Base-by-base conservation (phyloP, 108 stramenopile species). In the Cyclotella atomus region DNA sequence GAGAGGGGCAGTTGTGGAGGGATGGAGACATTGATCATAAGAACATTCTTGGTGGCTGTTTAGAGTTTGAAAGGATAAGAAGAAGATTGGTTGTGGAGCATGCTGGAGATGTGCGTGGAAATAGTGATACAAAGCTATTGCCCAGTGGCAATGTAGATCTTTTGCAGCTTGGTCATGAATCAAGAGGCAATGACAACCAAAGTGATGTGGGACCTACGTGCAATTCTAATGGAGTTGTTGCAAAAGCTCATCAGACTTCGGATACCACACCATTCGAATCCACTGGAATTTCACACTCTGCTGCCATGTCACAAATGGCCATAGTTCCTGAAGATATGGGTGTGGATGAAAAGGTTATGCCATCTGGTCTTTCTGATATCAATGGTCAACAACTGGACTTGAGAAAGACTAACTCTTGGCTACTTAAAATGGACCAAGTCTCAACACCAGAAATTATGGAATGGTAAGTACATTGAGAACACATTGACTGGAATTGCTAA, bases 371-470 rank as follows among this genome's bases (percentile, higher is more conserved):
- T 12, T 82, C 87, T 1, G 96, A 97, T 59, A 88, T 94, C 41
- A 97, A 97, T 81, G 92, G 91, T 6, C 94, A 97, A 23, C 94
- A 95, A 74, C 68, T 97, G 17, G 96, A 97, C 84, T 78, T 97
- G 57, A 63, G 94, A 35, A 82, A 70, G 30, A 79, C 76, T 1
- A 97, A 95, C 73, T 91, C 89, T 30, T 97, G 96, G 96, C 54
- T 93, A n/a, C 75, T 94, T 46, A 95, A 93, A 57, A 85, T 97
- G 83, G 91, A 92, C 24, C 82, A 97, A 29, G 88, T 97, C 0
- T 89, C 89, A 5, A 95, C 94, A 2, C 91, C 96, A 0, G 96
- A 97, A 73, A 61, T 94, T 19, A 92, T 94, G 81, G 96, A 97
- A 70, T 92, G 90, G 47, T 70, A 43, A 3, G 29, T 43, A n/a